Evolutionary conservation across 2,329 filamentous ascomycete genomes (phyloP).

Genomic region (Xylaria sp.): DNA sequence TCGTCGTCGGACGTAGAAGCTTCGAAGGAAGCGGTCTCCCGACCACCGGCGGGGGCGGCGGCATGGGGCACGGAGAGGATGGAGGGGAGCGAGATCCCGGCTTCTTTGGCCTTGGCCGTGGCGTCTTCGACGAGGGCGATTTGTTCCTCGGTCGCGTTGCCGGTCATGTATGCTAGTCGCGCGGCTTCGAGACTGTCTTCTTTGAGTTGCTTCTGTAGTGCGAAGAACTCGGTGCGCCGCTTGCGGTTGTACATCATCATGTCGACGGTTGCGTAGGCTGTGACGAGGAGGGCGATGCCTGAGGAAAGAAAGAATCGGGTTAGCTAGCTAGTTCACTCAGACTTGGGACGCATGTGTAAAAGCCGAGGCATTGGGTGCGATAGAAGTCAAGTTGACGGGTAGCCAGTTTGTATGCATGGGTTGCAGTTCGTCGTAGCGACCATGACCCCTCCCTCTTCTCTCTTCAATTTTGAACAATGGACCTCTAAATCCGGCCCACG

Average conservation of each 20-base stretch:
- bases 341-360: not conserved
- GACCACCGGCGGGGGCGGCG: conserved; percentile 33
- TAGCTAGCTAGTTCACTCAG: not conserved
- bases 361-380: not conserved
- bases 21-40: conserved; percentile 30
- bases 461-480: not conserved
- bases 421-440: not conserved
- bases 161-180: conserved; percentile 65
- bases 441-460: not conserved
- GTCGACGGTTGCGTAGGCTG: conserved; percentile 64
- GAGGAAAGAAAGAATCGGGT: not conserved
- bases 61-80: conserved; percentile 52
- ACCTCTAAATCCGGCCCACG: not conserved
- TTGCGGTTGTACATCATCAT: conserved; percentile 67
- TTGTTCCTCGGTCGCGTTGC: conserved; percentile 62
- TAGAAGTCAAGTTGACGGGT: not conserved
- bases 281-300: conserved; percentile 62
- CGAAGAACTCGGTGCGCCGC: conserved; percentile 63
- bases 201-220: conserved; percentile 59
- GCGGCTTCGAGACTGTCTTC: conserved; percentile 62
- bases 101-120: conserved; percentile 53
- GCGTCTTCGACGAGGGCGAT: conserved; percentile 62
- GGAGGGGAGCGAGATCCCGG: conserved; percentile 55
- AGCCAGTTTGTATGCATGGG: not conserved
- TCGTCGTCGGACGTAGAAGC: conserved; percentile 20